Evolutionary conservation across 768 basidiomycete species (phyloP).

Genomic region (Psilocybe cubensis): DNA sequence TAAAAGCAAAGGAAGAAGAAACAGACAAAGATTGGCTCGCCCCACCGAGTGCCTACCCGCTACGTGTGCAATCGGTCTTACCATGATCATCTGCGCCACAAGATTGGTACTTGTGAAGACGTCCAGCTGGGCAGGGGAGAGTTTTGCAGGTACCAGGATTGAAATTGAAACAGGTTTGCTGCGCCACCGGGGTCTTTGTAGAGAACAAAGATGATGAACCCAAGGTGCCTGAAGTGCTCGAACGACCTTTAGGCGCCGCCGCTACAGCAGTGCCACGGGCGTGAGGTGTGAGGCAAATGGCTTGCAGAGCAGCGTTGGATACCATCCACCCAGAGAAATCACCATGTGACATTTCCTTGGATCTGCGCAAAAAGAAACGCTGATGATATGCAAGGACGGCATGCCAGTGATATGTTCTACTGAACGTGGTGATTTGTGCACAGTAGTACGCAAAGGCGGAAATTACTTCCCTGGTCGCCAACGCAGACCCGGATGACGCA

Average conservation of each 20-base stretch:
- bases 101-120: constrained; percentile 20
- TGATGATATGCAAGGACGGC: neutral
- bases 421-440: constrained; percentile 4
- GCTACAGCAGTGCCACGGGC: neutral
- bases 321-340: neutral
- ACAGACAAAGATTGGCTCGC: neutral
- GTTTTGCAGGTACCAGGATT: constrained; percentile 17
- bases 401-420: constrained; percentile 6
- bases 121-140: constrained; percentile 12
- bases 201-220: neutral
- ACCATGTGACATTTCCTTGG: neutral
- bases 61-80: constrained; percentile 3
- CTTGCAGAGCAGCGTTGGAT: neutral
- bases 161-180: constrained; percentile 20
- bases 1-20: neutral
- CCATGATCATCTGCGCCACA: constrained; percentile 10
- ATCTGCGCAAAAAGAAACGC: neutral
- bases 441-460: neutral
- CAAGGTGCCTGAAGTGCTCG: neutral
- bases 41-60: neutral
- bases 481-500: neutral
- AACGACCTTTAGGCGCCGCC: too few relatives aligned
- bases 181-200: neutral
- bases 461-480: neutral
- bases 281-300: neutral